Conservation (phyloP, 1,284 basidiomycete genomes). For the Boletus austroedulis region DNA sequence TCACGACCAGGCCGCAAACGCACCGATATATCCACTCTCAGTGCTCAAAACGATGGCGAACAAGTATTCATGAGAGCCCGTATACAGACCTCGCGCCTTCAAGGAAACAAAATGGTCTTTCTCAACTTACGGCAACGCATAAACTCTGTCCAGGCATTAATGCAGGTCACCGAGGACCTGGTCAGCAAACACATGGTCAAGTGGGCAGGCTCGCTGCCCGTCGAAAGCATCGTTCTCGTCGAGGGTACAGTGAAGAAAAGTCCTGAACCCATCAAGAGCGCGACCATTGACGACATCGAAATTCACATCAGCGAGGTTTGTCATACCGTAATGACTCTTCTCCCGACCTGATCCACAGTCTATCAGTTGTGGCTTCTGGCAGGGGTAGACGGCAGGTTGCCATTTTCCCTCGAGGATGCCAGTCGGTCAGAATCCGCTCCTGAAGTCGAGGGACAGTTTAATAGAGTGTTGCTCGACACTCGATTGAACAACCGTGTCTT, state of each 20-base stretch:
- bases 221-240: constrained; percentile 92
- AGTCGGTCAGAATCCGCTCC: constrained; percentile 79
- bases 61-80: constrained; percentile 85
- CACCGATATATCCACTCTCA: constrained; percentile 68
- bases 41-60: constrained; percentile 70
- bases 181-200: constrained; percentile 99
- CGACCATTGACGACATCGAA: constrained; percentile 86
- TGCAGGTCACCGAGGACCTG: constrained; percentile 74
- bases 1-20: constrained; percentile 51
- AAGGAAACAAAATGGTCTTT: constrained; percentile 95
- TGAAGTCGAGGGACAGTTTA: constrained; percentile 67
- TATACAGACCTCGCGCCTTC: constrained; percentile 88
- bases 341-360: constrained; percentile 4
- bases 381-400: constrained; percentile 75
- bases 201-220: constrained; percentile 77
- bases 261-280: constrained; percentile 88
- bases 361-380: constrained; percentile 76
- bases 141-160: constrained; percentile 86
- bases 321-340: neutral
- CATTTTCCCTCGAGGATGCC: constrained; percentile 94
- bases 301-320: constrained; percentile 79
- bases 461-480: constrained; percentile 83
- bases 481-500: constrained; percentile 94
- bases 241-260: constrained; percentile 82
- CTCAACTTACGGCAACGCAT: constrained; percentile 87